These are phyloP conservation scores for Scytalidium sp. DNA, from an alignment of 2,329 filamentous ascomycete genomes.

Conservation along the genomic window DNA sequence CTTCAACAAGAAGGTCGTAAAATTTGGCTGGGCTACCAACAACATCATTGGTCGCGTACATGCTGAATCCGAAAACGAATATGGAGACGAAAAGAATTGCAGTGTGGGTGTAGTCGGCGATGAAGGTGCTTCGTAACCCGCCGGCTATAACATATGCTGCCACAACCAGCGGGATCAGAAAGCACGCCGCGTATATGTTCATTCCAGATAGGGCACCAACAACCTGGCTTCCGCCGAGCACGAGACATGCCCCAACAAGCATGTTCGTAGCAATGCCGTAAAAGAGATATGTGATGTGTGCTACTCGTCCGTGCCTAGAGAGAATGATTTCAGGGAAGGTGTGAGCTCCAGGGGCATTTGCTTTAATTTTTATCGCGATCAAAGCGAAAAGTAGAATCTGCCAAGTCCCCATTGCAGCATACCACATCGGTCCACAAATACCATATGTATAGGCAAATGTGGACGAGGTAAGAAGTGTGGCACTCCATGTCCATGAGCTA, in stretches of 20 bases:
- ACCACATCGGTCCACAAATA: constrained; percentile 39
- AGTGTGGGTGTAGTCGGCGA: constrained; percentile 39
- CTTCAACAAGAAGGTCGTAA: constrained; percentile 34
- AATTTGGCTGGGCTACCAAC: constrained; percentile 31
- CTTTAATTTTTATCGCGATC: constrained; percentile 40
- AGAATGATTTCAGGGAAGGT: constrained; percentile 41
- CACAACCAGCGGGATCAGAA: constrained; percentile 36
- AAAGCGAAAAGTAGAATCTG: constrained; percentile 39
- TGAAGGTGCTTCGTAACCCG: constrained; percentile 37
- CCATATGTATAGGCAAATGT: constrained; percentile 40
- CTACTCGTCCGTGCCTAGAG: constrained; percentile 32
- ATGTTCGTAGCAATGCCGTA: constrained; percentile 38
- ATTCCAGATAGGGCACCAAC: constrained; percentile 37
- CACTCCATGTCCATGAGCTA: constrained; percentile 46
- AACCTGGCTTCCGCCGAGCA: constrained; percentile 36
- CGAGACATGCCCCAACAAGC: constrained; percentile 35
- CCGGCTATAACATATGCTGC: constrained; percentile 37
- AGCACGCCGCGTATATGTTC: constrained; percentile 38
- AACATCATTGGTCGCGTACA: constrained; percentile 26
- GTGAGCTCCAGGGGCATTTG: constrained; percentile 36
- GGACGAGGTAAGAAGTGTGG: constrained; percentile 39
- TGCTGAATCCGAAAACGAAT: constrained; percentile 35
- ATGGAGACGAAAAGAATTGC: constrained; percentile 36
- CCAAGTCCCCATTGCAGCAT: constrained; percentile 35
- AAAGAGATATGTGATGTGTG: constrained; percentile 37